Percentiles rank a stretch among this genome's conserved stretches.
Conservation (phyloP, 805 yeast genomes). For the Metschnikowia peoriensis region DNA sequence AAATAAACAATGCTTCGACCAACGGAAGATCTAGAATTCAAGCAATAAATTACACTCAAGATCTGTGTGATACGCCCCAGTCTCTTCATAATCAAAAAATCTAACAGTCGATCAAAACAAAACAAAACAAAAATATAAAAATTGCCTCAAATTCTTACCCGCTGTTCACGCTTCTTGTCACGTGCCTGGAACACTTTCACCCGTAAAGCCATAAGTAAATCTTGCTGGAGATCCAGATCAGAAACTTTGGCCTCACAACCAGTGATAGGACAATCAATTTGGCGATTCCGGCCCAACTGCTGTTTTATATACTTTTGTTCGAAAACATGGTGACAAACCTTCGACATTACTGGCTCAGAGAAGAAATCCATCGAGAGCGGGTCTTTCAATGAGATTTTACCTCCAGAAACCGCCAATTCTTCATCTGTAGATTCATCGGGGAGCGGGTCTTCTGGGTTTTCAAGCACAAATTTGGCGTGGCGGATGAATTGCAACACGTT, state of each 20-base stretch:
- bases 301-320: slow-evolving; percentile 47
- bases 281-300: slow-evolving; percentile 20
- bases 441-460: slow-evolving; percentile 61
- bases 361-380: slow-evolving; percentile 59
- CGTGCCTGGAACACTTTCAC: slow-evolving; percentile 37
- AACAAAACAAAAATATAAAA: neutral
- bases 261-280: slow-evolving; percentile 54
- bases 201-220: slow-evolving; percentile 55
- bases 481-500: slow-evolving; percentile 29
- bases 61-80: no score
- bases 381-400: slow-evolving; percentile 63
- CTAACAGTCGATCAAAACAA: neutral
- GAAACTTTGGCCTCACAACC: slow-evolving; percentile 47
- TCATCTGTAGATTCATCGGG: slow-evolving; percentile 56
- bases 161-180: slow-evolving; percentile 14
- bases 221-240: slow-evolving; percentile 40
- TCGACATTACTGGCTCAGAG: slow-evolving; percentile 54
- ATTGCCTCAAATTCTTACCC: slow-evolving; percentile 9
- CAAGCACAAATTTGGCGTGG: slow-evolving; percentile 47
- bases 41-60: no score
- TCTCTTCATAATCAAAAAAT: neutral
- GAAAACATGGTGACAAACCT: slow-evolving; percentile 59
- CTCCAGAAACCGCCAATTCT: slow-evolving; percentile 67
- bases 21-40: no score
- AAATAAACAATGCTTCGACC: no score